Evolutionary conservation across 2,329 filamentous ascomycete genomes (phyloP).

Genomic region (Fusarium sp.): DNA sequence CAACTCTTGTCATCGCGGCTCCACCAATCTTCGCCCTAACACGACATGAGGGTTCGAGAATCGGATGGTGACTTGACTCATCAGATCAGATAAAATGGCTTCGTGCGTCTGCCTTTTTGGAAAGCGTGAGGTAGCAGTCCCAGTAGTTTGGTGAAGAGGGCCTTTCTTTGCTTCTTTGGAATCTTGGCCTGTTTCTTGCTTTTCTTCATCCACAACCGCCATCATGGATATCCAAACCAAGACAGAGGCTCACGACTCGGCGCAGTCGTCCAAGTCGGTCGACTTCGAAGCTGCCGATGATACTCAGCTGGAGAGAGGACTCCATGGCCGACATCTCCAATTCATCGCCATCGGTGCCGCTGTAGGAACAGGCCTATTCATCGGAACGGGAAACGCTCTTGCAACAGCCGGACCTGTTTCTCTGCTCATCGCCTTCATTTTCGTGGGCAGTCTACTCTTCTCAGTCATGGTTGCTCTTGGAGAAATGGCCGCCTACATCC

Average conservation of each 20-base stretch:
- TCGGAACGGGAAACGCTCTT: constrained; percentile 68
- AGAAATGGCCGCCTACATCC: constrained; percentile 85
- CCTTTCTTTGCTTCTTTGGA: not conserved
- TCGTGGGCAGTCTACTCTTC: constrained; percentile 78
- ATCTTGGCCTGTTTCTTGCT: not conserved
- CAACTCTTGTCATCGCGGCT: not conserved
- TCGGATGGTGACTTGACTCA: not conserved
- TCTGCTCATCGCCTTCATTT: constrained; percentile 75
- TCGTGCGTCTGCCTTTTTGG: not conserved
- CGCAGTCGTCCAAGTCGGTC: constrained; percentile 15
- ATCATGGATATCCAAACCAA: constrained; percentile 30
- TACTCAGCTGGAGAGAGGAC: not conserved
- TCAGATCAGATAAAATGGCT: not conserved
- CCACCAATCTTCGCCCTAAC: constrained; percentile 29
- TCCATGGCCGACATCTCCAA: constrained; percentile 2
- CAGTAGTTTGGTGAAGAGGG: not conserved
- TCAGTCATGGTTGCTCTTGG: constrained; percentile 82
- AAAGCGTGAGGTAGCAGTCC: not conserved
- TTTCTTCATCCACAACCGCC: not conserved
- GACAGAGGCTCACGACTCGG: constrained; percentile 2
- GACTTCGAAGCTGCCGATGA: not conserved
- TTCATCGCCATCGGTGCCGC: constrained; percentile 67
- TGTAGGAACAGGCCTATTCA: constrained; percentile 77
- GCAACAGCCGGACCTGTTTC: constrained; percentile 68
- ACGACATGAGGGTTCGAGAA: constrained; percentile 9